Percentiles rank a stretch among this genome's conserved stretches.
Evolutionary conservation across 345 rosid species (phyloP).

Genomic region (Eucalyptus sp.): DNA sequence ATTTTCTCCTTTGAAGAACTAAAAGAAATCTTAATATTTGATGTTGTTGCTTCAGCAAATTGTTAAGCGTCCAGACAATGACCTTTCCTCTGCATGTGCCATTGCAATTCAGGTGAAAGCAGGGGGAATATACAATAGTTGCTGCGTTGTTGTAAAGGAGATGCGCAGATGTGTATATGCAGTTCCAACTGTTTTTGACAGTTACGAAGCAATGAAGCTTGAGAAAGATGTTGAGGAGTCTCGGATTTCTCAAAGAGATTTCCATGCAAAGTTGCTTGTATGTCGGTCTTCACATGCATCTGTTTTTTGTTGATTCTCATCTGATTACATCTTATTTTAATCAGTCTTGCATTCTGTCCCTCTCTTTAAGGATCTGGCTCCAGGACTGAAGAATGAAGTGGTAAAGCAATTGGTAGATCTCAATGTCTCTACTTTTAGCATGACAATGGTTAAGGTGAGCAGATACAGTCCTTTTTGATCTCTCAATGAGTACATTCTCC

Average conservation of each 20-base stretch:
- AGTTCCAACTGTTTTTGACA: constrained; percentile 53
- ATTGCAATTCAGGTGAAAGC: constrained; percentile 59
- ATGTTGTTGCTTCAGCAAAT: background rate
- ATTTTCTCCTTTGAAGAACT: background rate
- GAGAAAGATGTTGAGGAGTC: constrained; percentile 73
- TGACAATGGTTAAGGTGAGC: constrained; percentile 83
- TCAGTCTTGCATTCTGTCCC: background rate
- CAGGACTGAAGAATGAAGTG: constrained; percentile 64
- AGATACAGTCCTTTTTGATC: background rate
- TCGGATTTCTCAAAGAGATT: constrained; percentile 36
- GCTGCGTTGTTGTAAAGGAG: constrained; percentile 78
- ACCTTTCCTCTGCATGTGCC: background rate
- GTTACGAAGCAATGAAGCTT: constrained; percentile 46
- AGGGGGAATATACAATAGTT: constrained; percentile 64
- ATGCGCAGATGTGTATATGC: constrained; percentile 86
- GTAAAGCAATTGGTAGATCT: constrained; percentile 50
- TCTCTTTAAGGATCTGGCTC: constrained; percentile 52
- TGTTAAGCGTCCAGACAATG: background rate
- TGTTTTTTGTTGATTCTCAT: background rate
- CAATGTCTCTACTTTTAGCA: constrained; percentile 74
- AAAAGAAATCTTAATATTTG: background rate
- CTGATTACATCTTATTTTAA: background rate
- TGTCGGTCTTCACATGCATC: background rate
- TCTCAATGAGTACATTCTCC: background rate
- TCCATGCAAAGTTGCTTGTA: constrained; percentile 69